Evolutionary conservation across 2,329 filamentous ascomycete species (phyloP), one percentile per base, ranked within the genome.

Genomic region (Knufia fluminis): DNA sequence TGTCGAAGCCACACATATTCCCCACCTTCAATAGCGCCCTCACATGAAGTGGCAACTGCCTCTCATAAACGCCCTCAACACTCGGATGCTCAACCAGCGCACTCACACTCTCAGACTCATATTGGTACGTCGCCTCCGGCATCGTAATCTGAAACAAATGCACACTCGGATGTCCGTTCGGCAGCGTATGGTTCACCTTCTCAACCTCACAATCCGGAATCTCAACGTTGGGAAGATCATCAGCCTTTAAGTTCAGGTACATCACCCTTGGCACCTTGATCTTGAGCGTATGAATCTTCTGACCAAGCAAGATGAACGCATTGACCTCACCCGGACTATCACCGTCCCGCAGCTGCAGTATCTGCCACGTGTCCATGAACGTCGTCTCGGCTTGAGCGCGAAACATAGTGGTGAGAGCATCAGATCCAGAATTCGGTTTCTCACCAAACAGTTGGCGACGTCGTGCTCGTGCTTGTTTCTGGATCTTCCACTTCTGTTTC

Each of bases 401-500:
- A 75, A 98, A 96, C 62, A 85, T 79, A 35, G 76, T 77, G 49
- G 83, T 83, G 56, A 85, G 73, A 0, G 75, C 74, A 62, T 83
- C 79, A 1, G 74, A 73, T 12, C 75, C 70, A 58, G 77, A 71
- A 43, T 73, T 74, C 9, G 82, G 78, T 50, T 85, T 83, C 60
- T 98, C 91, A 52, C 92, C 92, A 60, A 98, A 98, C 1, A 98
- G 73, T 64, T 98, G 92, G 43, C 91, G 80, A 55, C 94, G 78
- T 38, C 91, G 82, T 52, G 83, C 76, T 19, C 92, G 81, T 28
- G 91, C 89, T 64, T 94, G 85, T 62, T 89, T 94, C 64, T 99
- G 92, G 32, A 97, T 84, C 71, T 91, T 96, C 92, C 92, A 99
- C 68, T 98, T 98, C 70, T 90, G 81, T 68, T 99, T 99, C 64